Conservation (phyloP, 139 green algal species). For the Yamagishiella unicocca region DNA sequence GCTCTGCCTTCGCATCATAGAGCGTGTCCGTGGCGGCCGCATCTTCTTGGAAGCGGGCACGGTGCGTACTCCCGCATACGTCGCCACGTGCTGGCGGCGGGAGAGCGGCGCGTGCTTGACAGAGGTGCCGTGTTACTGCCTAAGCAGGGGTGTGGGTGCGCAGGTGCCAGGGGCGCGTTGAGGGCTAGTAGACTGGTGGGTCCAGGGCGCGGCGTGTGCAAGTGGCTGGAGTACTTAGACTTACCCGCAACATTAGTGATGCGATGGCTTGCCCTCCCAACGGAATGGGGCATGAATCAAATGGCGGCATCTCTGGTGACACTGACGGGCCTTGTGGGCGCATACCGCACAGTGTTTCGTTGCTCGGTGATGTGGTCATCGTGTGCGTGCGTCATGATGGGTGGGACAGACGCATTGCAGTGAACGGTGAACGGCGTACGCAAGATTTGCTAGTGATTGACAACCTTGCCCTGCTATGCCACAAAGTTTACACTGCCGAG, state of each 20-base stretch:
- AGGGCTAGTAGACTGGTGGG: background rate
- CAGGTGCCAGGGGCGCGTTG: background rate
- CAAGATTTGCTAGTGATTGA: background rate
- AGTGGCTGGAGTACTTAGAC: background rate
- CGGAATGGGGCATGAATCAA: background rate
- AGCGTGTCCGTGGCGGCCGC: background rate
- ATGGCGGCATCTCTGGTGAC: background rate
- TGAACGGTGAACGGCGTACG: background rate
- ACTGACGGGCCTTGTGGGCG: constrained; percentile 29
- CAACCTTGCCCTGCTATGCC: too few species aligned
- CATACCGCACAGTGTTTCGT: constrained; percentile 23
- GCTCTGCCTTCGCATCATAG: background rate
- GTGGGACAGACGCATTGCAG: background rate
- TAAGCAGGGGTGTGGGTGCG: background rate
- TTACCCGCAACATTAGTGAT: constrained; percentile 16
- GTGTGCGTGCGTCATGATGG: background rate
- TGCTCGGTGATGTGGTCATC: background rate
- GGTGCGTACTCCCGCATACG: too few species aligned
- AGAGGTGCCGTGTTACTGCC: too few species aligned
- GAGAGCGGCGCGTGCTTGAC: too few species aligned
- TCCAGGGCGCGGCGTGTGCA: background rate
- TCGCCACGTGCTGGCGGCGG: too few species aligned
- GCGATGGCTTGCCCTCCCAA: constrained; percentile 13
- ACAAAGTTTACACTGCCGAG: too few species aligned
- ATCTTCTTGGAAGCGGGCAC: too few species aligned